These are phyloP conservation scores for Lichtheimia corymbifera DNA, from an alignment of 371 early-diverging fungal genomes.

Conservation along the genomic window DNA sequence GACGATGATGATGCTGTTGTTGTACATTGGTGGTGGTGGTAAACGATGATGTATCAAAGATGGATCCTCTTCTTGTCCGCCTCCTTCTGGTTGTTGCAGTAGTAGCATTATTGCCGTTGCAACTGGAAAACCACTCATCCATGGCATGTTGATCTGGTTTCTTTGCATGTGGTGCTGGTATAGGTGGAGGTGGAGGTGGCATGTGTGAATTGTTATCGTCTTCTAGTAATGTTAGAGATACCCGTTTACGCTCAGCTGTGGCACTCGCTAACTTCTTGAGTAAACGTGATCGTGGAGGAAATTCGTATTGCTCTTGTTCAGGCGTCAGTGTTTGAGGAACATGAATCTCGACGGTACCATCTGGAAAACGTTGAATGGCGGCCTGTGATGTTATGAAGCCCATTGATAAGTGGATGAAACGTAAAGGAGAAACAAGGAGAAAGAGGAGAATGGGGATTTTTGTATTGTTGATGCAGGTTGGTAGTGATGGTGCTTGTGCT, in stretches of 20 bases:
- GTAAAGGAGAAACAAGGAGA: too few relatives aligned
- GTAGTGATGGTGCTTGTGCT: neutral
- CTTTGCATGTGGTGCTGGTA: neutral
- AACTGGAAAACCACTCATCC: conserved; percentile 40
- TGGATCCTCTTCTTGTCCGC: too few relatives aligned
- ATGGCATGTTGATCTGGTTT: conserved; percentile 37
- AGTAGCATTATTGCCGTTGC: conserved; percentile 1
- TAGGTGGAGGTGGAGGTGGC: too few relatives aligned
- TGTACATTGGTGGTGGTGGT: too few relatives aligned
- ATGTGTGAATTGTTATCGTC: too few relatives aligned
- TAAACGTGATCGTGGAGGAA: conserved; percentile 46
- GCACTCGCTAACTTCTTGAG: conserved; percentile 37
- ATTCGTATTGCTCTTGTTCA: conserved; percentile 52
- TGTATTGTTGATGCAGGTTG: neutral
- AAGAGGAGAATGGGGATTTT: too few relatives aligned
- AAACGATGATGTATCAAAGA: too few relatives aligned
- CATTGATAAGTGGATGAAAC: too few relatives aligned
- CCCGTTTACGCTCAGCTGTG: conserved; percentile 25
- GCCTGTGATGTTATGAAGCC: conserved; percentile 21
- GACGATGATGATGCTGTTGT: neutral
- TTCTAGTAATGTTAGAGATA: conserved; percentile 1
- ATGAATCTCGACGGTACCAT: conserved; percentile 41
- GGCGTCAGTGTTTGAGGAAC: conserved; percentile 46
- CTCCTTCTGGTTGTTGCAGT: too few relatives aligned
- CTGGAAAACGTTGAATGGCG: conserved; percentile 36